These are phyloP conservation scores for Colletotrichum somersetense DNA, from an alignment of 2,329 filamentous ascomycete species.

Conservation along the genomic window DNA sequence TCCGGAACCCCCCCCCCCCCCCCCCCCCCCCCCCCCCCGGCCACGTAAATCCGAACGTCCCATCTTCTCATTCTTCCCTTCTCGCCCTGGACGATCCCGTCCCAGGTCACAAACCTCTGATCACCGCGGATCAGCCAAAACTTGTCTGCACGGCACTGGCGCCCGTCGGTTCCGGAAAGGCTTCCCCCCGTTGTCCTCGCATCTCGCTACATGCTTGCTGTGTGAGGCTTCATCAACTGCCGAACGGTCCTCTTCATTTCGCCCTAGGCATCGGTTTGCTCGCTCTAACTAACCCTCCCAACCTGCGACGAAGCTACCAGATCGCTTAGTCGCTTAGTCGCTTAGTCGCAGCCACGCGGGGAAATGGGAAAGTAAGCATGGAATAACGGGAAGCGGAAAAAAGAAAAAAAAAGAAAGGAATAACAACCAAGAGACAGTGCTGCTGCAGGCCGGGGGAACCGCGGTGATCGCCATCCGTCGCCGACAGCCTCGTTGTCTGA, in stretches of 20 bases:
- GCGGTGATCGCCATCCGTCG: slow-evolving; percentile 4
- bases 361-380: neutral
- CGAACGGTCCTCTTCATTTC: slow-evolving; percentile 16
- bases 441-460: too few species aligned
- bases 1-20: too few species aligned
- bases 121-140: slow-evolving; percentile 31
- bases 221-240: slow-evolving; percentile 21
- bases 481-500: neutral
- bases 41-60: slow-evolving; percentile 28
- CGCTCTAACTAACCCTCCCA: neutral
- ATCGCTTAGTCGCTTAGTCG: neutral
- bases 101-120: slow-evolving; percentile 23
- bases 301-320: slow-evolving; percentile 2
- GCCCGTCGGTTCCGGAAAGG: slow-evolving; percentile 12
- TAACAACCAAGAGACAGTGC: neutral
- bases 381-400: too few species aligned
- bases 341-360: slow-evolving; percentile 11
- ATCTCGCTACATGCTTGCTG: slow-evolving; percentile 1
- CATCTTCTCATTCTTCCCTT: neutral
- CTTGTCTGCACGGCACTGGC: slow-evolving; percentile 12
- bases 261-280: neutral
- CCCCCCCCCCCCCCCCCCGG: too few species aligned
- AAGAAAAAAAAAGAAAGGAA: too few species aligned
- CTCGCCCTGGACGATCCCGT: slow-evolving; percentile 32
- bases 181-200: neutral